Percentiles rank a stretch among this genome's conserved stretches.
Evolutionary conservation across 2,329 filamentous ascomycete species (phyloP).

Genomic region (Emergomyces orientalis): DNA sequence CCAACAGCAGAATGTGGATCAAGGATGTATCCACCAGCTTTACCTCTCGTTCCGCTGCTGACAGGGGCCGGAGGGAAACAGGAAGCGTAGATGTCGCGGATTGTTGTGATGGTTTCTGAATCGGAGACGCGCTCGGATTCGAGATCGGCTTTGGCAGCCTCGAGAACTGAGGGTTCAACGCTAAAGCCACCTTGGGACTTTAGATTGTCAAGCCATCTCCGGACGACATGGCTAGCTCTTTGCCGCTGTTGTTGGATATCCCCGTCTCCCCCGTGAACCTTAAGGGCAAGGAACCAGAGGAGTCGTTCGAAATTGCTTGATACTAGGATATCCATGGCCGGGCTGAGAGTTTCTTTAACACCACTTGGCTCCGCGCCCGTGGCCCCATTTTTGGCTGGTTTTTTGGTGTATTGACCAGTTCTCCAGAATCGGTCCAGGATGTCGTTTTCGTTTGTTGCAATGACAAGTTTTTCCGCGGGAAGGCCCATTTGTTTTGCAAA

Average conservation of each 20-base stretch:
- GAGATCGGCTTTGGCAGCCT: constrained; percentile 63
- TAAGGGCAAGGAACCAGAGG: constrained; percentile 83
- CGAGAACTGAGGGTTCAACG: constrained; percentile 65
- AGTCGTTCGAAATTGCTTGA: constrained; percentile 94
- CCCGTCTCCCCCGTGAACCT: constrained; percentile 55
- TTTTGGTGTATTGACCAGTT: constrained; percentile 78
- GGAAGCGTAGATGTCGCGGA: constrained; percentile 47
- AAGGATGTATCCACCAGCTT: constrained; percentile 62
- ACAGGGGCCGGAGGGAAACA: constrained; percentile 43
- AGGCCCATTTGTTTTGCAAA: constrained; percentile 88
- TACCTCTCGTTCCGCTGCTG: constrained; percentile 27
- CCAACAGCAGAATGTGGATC: constrained; percentile 92
- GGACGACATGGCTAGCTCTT: constrained; percentile 62
- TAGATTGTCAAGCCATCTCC: constrained; percentile 66
- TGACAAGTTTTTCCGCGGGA: constrained; percentile 75
- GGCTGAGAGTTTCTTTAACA: constrained; percentile 83
- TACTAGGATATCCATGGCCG: constrained; percentile 96
- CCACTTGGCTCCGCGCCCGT: constrained; percentile 43
- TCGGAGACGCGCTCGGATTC: constrained; percentile 64
- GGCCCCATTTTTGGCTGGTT: constrained; percentile 41
- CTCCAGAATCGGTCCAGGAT: constrained; percentile 94
- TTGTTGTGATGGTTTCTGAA: constrained; percentile 58
- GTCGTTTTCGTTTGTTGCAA: constrained; percentile 96
- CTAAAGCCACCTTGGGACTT: constrained; percentile 75
- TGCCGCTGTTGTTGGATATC: constrained; percentile 39